Base-by-base conservation (phyloP, 2,329 filamentous ascomycete genomes). In the Fusarium circinatum region DNA sequence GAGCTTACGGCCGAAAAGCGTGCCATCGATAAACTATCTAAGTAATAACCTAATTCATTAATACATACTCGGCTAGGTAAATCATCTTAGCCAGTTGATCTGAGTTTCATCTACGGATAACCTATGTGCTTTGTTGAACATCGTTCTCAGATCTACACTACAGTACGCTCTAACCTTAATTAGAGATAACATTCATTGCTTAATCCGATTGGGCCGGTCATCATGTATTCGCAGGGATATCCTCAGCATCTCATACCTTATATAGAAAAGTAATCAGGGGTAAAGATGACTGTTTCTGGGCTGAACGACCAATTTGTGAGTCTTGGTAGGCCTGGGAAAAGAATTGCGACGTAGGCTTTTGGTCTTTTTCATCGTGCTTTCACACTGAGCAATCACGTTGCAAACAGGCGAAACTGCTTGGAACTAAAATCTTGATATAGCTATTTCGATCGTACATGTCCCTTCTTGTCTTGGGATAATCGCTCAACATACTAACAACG, bases 41-140 rank as follows among this genome's bases (percentile, higher is more conserved):
- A 44, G 67, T 77, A 77, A 74, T 65, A 36, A 44, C 26, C 32
- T 77, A 77, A 77, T 77, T 69, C 51, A 73, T 75, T 77, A 77
- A 78, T 78, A 56, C 59, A 57, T 55, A 59, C 30, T 49, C 15
- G 30, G 24, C 62, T 32, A 52, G 54, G 41, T 55, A 52, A 34
- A 62, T 30, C 10, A 14, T 18, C 56, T 18, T 22, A 26, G 51
- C 42, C 32, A n/a, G 34, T 59, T 32, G 36, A 36, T 28, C 26
- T 24, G 32, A 45, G 32, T 30, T 49, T 14, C 22, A 49, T 20
- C 13, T 48, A 51, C 30, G 8, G 12, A 51, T 34, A 22, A 24
- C 32, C 26, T 6, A 24, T 42, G 17, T 12, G 18, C 26, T 56
- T 26, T 36, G 13, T 20, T 51, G 41, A 44, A 28, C 22, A 17